Percentiles rank a stretch among this genome's conserved stretches.
These are phyloP conservation scores for Chaetoceros tenuissimus DNA, from an alignment of 108 stramenopile genomes.

Conservation along the genomic window DNA sequence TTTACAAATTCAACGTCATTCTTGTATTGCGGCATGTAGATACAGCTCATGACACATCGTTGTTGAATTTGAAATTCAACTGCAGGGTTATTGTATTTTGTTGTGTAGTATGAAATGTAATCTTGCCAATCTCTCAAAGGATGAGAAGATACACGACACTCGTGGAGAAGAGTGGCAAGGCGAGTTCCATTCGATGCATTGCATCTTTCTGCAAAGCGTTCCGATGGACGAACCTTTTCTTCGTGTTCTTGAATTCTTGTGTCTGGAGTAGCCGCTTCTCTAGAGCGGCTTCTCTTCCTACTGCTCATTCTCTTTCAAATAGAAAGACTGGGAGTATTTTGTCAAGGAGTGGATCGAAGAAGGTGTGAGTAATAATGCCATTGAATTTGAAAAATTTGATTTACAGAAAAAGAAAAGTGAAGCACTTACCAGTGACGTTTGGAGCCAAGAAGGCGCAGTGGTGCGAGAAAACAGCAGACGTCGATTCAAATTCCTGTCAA, in stretches of 20 bases:
- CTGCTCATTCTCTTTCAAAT: too few relatives aligned
- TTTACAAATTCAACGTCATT: neutral
- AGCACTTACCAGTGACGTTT: too few relatives aligned
- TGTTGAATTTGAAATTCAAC: neutral
- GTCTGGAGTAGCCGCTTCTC: too few relatives aligned
- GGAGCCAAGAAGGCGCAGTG: too few relatives aligned
- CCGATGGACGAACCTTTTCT: neutral
- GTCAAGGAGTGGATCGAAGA: too few relatives aligned
- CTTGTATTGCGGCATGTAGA: neutral
- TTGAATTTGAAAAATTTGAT: too few relatives aligned
- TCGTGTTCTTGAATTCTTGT: too few relatives aligned
- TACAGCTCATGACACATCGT: neutral
- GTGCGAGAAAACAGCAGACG: too few relatives aligned
- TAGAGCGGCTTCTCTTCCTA: neutral
- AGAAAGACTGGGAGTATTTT: too few relatives aligned
- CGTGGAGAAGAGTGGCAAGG: neutral
- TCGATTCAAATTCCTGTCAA: too few relatives aligned
- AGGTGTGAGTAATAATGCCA: too few relatives aligned
- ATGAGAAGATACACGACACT: neutral
- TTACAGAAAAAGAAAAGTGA: too few relatives aligned
- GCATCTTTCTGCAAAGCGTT: neutral
- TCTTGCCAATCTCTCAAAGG: constrained; percentile 1
- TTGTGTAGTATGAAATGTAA: neutral
- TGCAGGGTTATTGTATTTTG: neutral
- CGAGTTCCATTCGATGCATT: neutral